Evolutionary conservation across 441 rosid genomes (phyloP), one percentile per base, ranked within the genome.

Genomic region (Mallotus japonicus): DNA sequence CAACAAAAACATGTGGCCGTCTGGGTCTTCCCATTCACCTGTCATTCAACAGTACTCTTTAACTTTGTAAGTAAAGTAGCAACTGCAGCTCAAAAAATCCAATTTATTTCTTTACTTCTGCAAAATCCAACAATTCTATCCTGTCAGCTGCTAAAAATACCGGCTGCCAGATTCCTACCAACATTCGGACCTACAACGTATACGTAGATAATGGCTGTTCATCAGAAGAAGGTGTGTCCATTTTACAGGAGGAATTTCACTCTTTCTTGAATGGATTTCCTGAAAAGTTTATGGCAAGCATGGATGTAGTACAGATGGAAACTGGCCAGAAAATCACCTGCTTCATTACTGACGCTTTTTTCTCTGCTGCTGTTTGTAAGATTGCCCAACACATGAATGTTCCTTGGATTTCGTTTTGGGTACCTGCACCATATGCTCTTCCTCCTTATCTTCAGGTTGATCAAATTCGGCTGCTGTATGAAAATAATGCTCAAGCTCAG

Each of bases 331-430:
- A 15, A 4, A 47, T 71, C 24, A 57, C 66, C 15, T 71, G 22
- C 24, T 28, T 71, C 15, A 44, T 71, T 14, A 32, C 67, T 3
- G 74, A 71, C 16, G 66, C 58, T 59, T 42, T 12, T 0, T 65
- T 65, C 28, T 65, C 34, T 46, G 8, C 13, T 8, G 53, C 37
- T 46, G 9, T 34, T 20, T 15, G 34, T 8, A 6, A 24, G 8
- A 24, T 9, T 58, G 40, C 69, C 9, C n/a, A 20, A 22, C 64
- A 32, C 0, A 34, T 56, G 22, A 55, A 46, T 7, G 49, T 73
- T 54, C 54, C 24, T 17, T 73, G 76, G 76, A 44, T 63, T 24
- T 53, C 56, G 15, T 20, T 73, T 16, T 73, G 62, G 62, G 55
- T 64, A 0, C 28, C 44, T 3, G 37, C 70, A 1, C 58, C 74